These are phyloP conservation scores for Spiromastix sp. DNA, from an alignment of 2,329 filamentous ascomycete species.

Conservation along the genomic window DNA sequence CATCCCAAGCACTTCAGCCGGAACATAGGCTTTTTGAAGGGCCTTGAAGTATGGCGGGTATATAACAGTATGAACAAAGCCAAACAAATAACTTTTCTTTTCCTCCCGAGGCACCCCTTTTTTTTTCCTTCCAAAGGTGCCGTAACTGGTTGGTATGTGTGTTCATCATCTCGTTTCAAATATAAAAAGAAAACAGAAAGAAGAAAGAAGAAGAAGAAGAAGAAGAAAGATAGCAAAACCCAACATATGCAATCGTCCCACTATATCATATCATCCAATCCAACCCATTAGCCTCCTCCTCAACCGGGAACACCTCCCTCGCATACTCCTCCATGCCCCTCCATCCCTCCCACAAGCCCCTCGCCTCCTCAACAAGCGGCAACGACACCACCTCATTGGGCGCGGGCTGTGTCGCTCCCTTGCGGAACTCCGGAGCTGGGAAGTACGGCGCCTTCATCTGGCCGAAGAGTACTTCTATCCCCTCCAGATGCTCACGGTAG, in stretches of 20 bases:
- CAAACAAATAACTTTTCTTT: no score
- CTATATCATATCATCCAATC: constrained; percentile 65
- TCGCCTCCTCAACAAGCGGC: constrained; percentile 62
- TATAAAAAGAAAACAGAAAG: no score
- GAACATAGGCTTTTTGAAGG: no score
- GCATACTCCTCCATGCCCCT: constrained; percentile 90
- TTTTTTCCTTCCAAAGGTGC: no score
- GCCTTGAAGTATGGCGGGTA: no score
- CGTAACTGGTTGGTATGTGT: no score
- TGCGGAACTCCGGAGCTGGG: constrained; percentile 46
- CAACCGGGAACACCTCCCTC: constrained; percentile 82
- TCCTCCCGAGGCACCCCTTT: no score
- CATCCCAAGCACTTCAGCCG: no score
- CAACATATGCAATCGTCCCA: not conserved
- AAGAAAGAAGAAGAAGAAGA: no score
- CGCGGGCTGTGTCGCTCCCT: constrained; percentile 25
- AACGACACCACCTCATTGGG: constrained; percentile 32
- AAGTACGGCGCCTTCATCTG: constrained; percentile 52
- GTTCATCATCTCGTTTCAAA: no score
- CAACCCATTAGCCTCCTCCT: constrained; percentile 87
- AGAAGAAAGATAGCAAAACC: not conserved
- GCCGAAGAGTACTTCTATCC: constrained; percentile 50
- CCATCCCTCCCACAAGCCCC: constrained; percentile 83
- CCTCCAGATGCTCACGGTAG: constrained; percentile 77
- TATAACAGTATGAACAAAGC: no score